Evolutionary conservation across 2,329 filamentous ascomycete species (phyloP).

Genomic region (Hymenoscyphus linearis): DNA sequence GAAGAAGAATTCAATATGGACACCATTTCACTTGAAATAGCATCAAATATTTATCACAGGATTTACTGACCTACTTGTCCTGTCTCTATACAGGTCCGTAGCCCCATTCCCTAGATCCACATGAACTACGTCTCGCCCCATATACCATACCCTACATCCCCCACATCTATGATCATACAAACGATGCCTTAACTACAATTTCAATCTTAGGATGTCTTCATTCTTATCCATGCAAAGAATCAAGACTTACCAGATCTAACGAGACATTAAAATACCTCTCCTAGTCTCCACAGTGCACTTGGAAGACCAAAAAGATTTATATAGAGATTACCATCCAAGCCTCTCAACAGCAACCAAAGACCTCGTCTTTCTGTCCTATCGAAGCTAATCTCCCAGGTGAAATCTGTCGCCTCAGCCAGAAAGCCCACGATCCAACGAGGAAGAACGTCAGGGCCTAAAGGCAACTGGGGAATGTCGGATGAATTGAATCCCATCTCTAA

Average conservation of each 20-base stretch:
- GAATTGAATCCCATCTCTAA: background rate
- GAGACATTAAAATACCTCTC: conserved; percentile 4
- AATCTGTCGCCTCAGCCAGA: background rate
- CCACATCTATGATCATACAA: background rate
- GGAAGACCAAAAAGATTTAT: conserved; percentile 38
- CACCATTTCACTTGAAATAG: background rate
- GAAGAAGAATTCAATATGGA: background rate
- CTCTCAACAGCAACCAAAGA: conserved; percentile 36
- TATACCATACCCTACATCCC: background rate
- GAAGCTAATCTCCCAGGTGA: background rate
- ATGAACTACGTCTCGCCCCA: background rate
- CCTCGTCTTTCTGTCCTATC: conserved; percentile 20
- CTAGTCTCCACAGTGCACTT: conserved; percentile 39
- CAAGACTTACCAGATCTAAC: background rate
- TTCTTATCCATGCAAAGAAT: background rate
- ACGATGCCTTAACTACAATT: background rate
- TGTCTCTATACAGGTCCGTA: background rate
- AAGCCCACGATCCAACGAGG: background rate
- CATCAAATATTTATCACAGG: background rate
- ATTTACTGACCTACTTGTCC: background rate
- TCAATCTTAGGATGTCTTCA: background rate
- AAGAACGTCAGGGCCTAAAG: background rate
- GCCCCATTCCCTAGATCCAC: background rate
- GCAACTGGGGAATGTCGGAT: background rate
- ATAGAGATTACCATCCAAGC: conserved; percentile 36